These are phyloP conservation scores for Turnera subulata DNA, from an alignment of 345 rosid species.

Conservation along the genomic window DNA sequence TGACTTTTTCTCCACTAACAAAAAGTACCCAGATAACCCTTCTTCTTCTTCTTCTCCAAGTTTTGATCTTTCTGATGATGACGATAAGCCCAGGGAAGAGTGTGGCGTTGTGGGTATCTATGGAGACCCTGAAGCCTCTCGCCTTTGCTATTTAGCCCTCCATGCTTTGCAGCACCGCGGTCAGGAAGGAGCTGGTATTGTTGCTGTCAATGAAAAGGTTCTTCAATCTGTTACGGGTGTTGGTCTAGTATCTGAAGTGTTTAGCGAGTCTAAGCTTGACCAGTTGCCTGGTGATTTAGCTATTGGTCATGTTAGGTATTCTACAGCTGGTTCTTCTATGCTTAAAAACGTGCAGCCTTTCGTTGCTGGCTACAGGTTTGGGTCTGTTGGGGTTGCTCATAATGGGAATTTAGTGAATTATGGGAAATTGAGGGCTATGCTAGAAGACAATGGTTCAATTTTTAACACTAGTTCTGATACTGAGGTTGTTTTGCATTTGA, in stretches of 20 bases:
- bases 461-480: conserved; percentile 95
- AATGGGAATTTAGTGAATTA: conserved; percentile 94
- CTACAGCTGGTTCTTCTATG: conserved; percentile 94
- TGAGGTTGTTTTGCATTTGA: conserved; percentile 93
- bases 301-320: conserved; percentile 91
- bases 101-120: conserved; percentile 95
- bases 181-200: conserved; percentile 99
- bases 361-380: conserved; percentile 86
- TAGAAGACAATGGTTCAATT: conserved; percentile 86
- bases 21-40: conserved; percentile 16
- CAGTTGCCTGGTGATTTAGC: conserved; percentile 80
- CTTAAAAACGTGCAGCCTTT: conserved; percentile 97
- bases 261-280: conserved; percentile 78
- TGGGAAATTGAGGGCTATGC: conserved; percentile 48
- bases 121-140: conserved; percentile 90
- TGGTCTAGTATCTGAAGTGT: conserved; percentile 92
- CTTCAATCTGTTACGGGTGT: conserved; percentile 87
- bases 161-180: conserved; percentile 98
- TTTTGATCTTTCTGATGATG: conserved; percentile 20
- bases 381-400: conserved; percentile 91
- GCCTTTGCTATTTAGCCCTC: conserved; percentile 86
- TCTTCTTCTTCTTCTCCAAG: conserved; percentile 5
- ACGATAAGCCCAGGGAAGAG: conserved; percentile 93
- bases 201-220: conserved; percentile 62
- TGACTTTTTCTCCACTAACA: conserved; percentile 14